phyloP scores from a whole-genome alignment of 2,329 filamentous ascomycete species.

The Sporothrix luriei region DNA sequence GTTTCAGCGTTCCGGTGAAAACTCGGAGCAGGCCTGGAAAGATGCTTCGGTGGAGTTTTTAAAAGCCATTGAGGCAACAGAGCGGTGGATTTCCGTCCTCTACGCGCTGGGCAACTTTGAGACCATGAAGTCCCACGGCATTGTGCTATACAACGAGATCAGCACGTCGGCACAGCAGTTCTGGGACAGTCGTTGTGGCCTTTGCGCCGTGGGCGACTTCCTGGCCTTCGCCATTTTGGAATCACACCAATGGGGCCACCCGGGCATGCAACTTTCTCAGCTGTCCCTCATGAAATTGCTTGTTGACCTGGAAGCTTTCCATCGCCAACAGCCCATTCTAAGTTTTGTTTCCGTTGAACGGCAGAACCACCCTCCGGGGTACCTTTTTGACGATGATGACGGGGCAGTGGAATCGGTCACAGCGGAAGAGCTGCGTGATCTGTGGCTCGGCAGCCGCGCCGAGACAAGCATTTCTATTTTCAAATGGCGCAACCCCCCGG shows the following conservation, averaged over 20 bases:
- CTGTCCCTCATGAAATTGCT: conserved; percentile 40
- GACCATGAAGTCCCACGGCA: conserved; percentile 17
- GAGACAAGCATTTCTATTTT: neutral
- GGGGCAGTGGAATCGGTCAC: conserved; percentile 33
- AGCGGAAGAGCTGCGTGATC: conserved; percentile 27
- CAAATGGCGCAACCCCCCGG: neutral
- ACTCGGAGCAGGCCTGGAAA: conserved; percentile 36
- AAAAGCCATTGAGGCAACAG: conserved; percentile 30
- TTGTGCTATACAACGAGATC: conserved; percentile 27
- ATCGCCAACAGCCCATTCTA: conserved; percentile 41
- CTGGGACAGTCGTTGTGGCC: conserved; percentile 32
- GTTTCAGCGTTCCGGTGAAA: conserved; percentile 34
- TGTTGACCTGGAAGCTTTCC: conserved; percentile 43
- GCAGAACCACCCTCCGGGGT: conserved; percentile 37
- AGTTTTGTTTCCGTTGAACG: conserved; percentile 40
- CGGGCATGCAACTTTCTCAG: conserved; percentile 33
- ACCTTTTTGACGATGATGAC: conserved; percentile 38
- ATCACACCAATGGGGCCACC: conserved; percentile 37
- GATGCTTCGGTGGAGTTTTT: conserved; percentile 33
- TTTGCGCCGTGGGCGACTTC: conserved; percentile 35
- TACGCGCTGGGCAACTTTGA: conserved; percentile 33
- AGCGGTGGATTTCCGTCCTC: conserved; percentile 33
- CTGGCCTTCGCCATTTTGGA: conserved; percentile 35
- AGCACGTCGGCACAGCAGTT: conserved; percentile 25
- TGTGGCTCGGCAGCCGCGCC: conserved; percentile 27